Base-by-base conservation (phyloP, 2,329 filamentous ascomycete genomes). In the Neofusicoccum cordaticola region DNA sequence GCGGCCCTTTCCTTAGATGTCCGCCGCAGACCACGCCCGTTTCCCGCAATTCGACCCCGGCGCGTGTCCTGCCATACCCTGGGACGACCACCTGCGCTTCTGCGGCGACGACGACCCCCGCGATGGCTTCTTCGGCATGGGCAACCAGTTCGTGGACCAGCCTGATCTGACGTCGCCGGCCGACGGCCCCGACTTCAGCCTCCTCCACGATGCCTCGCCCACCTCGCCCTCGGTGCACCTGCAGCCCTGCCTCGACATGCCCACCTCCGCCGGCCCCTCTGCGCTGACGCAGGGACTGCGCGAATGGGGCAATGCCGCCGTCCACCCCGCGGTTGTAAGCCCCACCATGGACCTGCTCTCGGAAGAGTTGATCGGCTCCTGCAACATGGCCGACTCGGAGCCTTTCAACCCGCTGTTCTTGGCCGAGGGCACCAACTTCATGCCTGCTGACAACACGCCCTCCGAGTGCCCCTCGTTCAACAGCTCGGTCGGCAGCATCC, bases 401-500 rank as follows among this genome's bases (percentile, higher is more conserved):
- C 58, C 58, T 13, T 62, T 62, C 45, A 51, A 62, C 17, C 58
- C 58, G 2, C 19, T 62, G 19, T 51, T 62, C 6, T 19, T 60
- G 27, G 11, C 53, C 39, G 53, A 44, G 12, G 2, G 13, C n/a
- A 27, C 34, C 6, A 45, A 19, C 13, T 4, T 8, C 27, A 45
- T 42, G 2, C 27, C 41, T 15, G 6, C 19, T n/a, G 42, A 60
- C 22, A 17, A 5, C 31, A 12, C 22, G 11, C 39, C 27, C 19
- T 58, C 39, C 5, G 53, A 58, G 22, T 31, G 8, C 13, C 45
- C 56, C 6, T 45, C 53, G 12, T 60, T 45, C 31, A 37, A 47
- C 31, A 60, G 56, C 41, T 60, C 56, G 5, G 56, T 39, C n/a
- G 42, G 56, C n/a, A 42, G 61, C 31, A 64, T 64, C n/a, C 62